These are phyloP conservation scores for Scortechinia acanthostroma DNA, from an alignment of 2,329 filamentous ascomycete genomes.

Conservation along the genomic window DNA sequence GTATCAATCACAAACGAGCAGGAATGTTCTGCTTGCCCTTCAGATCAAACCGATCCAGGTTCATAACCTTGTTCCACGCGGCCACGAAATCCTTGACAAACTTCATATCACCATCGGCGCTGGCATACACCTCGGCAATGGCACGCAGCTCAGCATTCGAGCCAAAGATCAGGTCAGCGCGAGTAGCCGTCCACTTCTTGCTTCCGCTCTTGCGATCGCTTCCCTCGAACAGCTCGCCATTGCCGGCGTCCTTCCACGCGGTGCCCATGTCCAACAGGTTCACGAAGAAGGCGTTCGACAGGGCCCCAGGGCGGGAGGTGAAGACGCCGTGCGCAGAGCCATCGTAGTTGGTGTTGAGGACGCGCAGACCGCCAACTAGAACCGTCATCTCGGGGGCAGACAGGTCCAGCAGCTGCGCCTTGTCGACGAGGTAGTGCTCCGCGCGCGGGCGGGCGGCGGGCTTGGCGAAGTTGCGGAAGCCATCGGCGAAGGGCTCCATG, in stretches of 20 bases:
- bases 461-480: slow-evolving; percentile 74
- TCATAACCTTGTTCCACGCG: slow-evolving; percentile 71
- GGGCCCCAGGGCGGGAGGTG: slow-evolving; percentile 57
- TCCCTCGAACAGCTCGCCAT: slow-evolving; percentile 57
- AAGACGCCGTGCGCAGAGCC: slow-evolving; percentile 62
- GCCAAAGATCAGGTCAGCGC: slow-evolving; percentile 65
- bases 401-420: slow-evolving; percentile 63
- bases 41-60: slow-evolving; percentile 65
- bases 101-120: slow-evolving; percentile 48
- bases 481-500: slow-evolving; percentile 65
- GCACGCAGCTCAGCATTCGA: slow-evolving; percentile 70
- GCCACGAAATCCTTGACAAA: slow-evolving; percentile 67
- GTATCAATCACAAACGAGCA: not conserved
- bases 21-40: not conserved
- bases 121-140: slow-evolving; percentile 63
- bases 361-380: slow-evolving; percentile 66
- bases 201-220: slow-evolving; percentile 56
- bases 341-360: slow-evolving; percentile 65
- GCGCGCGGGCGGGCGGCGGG: slow-evolving; percentile 50
- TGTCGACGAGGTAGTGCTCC: slow-evolving; percentile 68
- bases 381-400: slow-evolving; percentile 66
- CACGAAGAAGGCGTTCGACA: slow-evolving; percentile 78
- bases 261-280: slow-evolving; percentile 67
- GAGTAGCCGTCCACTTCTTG: slow-evolving; percentile 65
- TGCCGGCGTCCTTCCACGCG: slow-evolving; percentile 49